Percentiles rank a stretch among this genome's conserved stretches.
phyloP scores from a whole-genome alignment of 768 basidiomycete species.

The Jaapia argillacea region DNA sequence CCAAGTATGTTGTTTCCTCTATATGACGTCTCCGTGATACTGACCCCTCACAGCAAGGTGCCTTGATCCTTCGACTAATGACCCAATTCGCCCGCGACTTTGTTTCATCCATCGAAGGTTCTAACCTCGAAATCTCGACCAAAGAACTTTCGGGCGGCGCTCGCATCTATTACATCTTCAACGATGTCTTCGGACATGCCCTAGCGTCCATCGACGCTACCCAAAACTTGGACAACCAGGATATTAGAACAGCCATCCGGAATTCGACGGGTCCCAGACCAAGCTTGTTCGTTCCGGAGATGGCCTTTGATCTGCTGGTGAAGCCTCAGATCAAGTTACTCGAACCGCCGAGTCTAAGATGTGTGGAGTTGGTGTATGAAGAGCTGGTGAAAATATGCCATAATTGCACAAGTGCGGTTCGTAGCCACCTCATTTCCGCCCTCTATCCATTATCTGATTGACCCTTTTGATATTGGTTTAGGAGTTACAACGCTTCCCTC shows the following conservation, averaged over 20 bases:
- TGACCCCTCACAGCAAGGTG: constrained; percentile 52
- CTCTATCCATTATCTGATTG: not conserved
- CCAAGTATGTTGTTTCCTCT: constrained; percentile 25
- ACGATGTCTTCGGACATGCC: constrained; percentile 93
- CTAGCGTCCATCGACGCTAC: constrained; percentile 86
- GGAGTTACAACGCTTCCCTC: constrained; percentile 95
- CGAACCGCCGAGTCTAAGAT: constrained; percentile 88
- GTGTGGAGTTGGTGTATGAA: constrained; percentile 97
- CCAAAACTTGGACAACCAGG: constrained; percentile 82
- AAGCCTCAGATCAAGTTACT: constrained; percentile 97
- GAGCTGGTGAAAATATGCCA: constrained; percentile 99
- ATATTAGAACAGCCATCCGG: constrained; percentile 96
- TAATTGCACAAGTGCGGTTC: constrained; percentile 88
- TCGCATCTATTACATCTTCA: constrained; percentile 98
- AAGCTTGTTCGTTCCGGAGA: constrained; percentile 93
- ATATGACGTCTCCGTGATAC: constrained; percentile 3
- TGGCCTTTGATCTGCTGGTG: constrained; percentile 92
- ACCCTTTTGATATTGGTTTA: constrained; percentile 19
- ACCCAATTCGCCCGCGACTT: constrained; percentile 98
- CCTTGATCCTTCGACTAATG: constrained; percentile 90
- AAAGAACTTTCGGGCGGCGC: constrained; percentile 98
- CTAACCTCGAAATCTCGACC: constrained; percentile 90
- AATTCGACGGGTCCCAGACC: constrained; percentile 97
- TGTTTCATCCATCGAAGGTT: constrained; percentile 94
- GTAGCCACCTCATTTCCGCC: too few relatives aligned